These are phyloP conservation scores for Globisporangium uncinulatum DNA, from an alignment of 352 stramenopile genomes.

Conservation along the genomic window DNA sequence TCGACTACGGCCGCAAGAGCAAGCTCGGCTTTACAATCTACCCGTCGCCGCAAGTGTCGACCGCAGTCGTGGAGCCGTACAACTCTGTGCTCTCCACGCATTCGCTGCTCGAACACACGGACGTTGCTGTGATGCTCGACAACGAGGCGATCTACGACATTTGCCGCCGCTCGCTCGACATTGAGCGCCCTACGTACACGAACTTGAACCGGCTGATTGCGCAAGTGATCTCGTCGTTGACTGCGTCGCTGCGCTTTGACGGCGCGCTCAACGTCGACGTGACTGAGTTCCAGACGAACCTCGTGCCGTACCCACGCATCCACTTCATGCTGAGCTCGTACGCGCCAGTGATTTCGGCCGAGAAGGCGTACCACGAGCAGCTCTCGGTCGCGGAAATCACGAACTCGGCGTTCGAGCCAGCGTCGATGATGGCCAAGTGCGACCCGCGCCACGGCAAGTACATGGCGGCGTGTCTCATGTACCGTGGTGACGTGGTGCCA, in stretches of 20 bases:
- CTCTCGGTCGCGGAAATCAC: conserved; percentile 98
- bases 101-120: conserved; percentile 96
- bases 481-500: conserved; percentile 94
- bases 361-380: conserved; percentile 97
- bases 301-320: conserved; percentile 98
- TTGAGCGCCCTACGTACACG: conserved; percentile 98
- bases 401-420: conserved; percentile 97
- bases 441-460: conserved; percentile 99
- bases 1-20: conserved; percentile 98
- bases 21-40: conserved; percentile 98
- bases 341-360: conserved; percentile 96
- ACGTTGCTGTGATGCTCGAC: conserved; percentile 97
- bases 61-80: conserved; percentile 97
- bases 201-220: conserved; percentile 98
- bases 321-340: conserved; percentile 99
- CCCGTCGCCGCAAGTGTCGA: conserved; percentile 95
- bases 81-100: conserved; percentile 98
- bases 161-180: conserved; percentile 95
- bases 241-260: conserved; percentile 97
- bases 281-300: conserved; percentile 99
- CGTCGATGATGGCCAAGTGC: conserved; percentile 99
- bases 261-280: conserved; percentile 98
- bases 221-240: conserved; percentile 98
- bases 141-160: conserved; percentile 99
- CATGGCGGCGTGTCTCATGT: conserved; percentile 99